Evolutionary conservation across 345 rosid species (phyloP), one percentile per base, ranked within the genome.

Genomic region (Pseudoturritis turrita): DNA sequence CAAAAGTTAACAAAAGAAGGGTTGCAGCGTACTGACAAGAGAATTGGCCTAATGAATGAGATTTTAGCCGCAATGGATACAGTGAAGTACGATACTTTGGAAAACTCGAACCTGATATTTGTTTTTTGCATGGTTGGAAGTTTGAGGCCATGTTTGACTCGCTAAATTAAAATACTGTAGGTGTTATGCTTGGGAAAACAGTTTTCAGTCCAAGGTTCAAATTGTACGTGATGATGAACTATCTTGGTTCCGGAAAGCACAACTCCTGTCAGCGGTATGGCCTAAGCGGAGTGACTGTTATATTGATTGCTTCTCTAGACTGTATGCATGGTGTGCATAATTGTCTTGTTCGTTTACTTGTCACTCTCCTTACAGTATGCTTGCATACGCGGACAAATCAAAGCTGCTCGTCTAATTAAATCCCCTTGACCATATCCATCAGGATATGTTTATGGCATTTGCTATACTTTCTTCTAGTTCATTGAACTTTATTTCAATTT

Each of bases 51-150:
- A 52, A 95, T 89, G 97, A 95, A 95, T 78, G 99, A 95, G 82
- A 78, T 95, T 81, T 85, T 95, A 86, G 99, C 98, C 45, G 97
- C 99, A 66, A 91, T 95, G 99, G 99, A 95, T 68, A 87, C 96
- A 61, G 96, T 95, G 76, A 95, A 95, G 98, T 95, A 91, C 25
- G 96, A 58, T 62, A 68, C 61, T 31, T 44, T 58, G n/a, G 44
- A 49, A 37, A 3, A 29, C 35, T 45, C 21, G 66, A 47, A 66
- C 14, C 26, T 44, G 36, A 45, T 53, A 3, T 62, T 25, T 45
- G 0, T 28, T 55, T 45, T 19, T 53, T 36, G 29, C 65, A 56
- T 55, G 44, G 11, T 64, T 64, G 36, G 65, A 68, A 52, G 50
- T 55, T 76, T 63, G 47, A 55, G 70, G 69, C 57, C 45, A 19